Percentiles rank a stretch among this genome's conserved stretches.
Conservation (phyloP, 495 filamentous ascomycete species). For the Oidiodendron maius region DNA sequence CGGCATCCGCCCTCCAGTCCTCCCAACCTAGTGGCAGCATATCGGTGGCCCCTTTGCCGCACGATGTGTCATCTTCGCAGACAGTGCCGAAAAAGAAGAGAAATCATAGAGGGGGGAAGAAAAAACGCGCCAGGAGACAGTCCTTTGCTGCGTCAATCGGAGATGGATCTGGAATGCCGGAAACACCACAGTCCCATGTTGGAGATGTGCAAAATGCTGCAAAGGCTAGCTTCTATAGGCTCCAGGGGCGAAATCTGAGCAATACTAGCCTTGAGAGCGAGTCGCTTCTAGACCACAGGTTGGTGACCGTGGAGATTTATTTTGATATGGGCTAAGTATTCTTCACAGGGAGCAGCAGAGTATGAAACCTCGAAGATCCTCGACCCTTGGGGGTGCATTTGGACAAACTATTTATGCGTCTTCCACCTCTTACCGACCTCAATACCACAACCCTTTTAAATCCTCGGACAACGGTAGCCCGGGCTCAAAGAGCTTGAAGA, state of each 20-base stretch:
- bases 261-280: conserved; percentile 79
- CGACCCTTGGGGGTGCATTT: conserved; percentile 30
- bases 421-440: conserved; percentile 27
- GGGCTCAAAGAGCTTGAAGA: conserved; percentile 16
- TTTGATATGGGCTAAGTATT: background rate
- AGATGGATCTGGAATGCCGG: conserved; percentile 32
- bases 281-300: conserved; percentile 76
- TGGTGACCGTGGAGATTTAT: conserved; percentile 11
- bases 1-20: conserved; percentile 11
- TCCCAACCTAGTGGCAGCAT: background rate
- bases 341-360: conserved; percentile 57
- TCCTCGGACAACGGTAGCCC: conserved; percentile 21
- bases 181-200: conserved; percentile 28
- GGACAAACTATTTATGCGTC: conserved; percentile 24
- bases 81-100: conserved; percentile 33
- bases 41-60: conserved; percentile 11
- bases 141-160: conserved; percentile 53
- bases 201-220: conserved; percentile 21
- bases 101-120: conserved; percentile 47
- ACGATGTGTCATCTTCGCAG: conserved; percentile 4
- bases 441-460: conserved; percentile 26
- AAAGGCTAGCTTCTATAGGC: conserved; percentile 47
- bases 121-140: conserved; percentile 55
- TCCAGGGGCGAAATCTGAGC: conserved; percentile 55
- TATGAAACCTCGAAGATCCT: conserved; percentile 62